Conservation (phyloP, 2,329 filamentous ascomycete genomes). For the Colletotrichum godetiae region DNA sequence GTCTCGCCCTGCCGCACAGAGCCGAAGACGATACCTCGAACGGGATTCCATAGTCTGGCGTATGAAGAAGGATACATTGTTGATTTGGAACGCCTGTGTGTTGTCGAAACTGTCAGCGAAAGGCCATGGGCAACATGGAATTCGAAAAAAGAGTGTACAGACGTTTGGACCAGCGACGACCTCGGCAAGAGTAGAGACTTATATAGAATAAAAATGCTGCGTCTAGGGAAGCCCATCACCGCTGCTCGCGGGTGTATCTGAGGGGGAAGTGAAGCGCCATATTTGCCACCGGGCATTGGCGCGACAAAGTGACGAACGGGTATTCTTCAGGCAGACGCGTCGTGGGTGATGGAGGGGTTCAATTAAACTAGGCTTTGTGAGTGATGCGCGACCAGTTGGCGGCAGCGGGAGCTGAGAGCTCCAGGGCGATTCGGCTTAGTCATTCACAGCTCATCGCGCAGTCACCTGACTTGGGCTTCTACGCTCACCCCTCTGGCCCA, state of each 20-base stretch:
- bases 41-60: constrained; percentile 46
- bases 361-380: not conserved
- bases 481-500: constrained; percentile 26
- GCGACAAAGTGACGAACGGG: constrained; percentile 29
- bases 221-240: constrained; percentile 33
- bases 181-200: not conserved
- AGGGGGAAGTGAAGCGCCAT: constrained; percentile 47
- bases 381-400: constrained; percentile 10
- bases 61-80: constrained; percentile 43
- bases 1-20: constrained; percentile 24
- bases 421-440: constrained; percentile 44
- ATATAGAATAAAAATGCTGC: not conserved
- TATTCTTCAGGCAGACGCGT: constrained; percentile 46
- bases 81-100: constrained; percentile 16
- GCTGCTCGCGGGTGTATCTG: constrained; percentile 37
- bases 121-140: not conserved
- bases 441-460: constrained; percentile 41
- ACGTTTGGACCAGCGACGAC: constrained; percentile 5
- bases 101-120: not conserved
- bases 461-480: constrained; percentile 45
- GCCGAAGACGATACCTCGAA: constrained; percentile 47
- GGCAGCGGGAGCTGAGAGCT: constrained; percentile 15
- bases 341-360: constrained; percentile 25
- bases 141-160: not conserved
- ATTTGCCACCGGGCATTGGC: constrained; percentile 46